Evolutionary conservation across 495 filamentous ascomycete species (phyloP), one percentile per base, ranked within the genome.

Genomic region (Lasiosphaeriaceae sp.): DNA sequence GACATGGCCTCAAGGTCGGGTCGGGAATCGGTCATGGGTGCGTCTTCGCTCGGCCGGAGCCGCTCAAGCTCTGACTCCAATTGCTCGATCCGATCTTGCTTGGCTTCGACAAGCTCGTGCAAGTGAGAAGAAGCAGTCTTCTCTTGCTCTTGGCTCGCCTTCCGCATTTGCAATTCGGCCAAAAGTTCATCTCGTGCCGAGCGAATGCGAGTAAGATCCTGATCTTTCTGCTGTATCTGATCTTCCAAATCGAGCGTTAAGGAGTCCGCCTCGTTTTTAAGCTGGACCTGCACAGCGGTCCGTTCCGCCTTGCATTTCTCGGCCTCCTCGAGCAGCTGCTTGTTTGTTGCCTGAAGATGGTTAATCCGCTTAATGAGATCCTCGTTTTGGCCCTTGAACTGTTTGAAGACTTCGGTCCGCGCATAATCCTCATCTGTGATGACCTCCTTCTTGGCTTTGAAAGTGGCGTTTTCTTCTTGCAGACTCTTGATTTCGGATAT

Each of bases 371-470:
- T 90, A 52, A 96, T 89, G 17, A 95, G 83, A 67, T 97, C 95
- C 57, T 97, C 92, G 63, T 96, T 87, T 62, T 96, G 90, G 24
- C 82, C 83, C 72, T 90, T 95, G 56, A 97, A 80, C 57, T 86
- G 81, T 69, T 96, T 96, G 79, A 97, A 97, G 11, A 96, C 79
- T 62, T 97, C 90, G 35, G 90, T 96, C 51, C 88, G 83, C 43
- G 90, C 86, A 68, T 96, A 97, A 63, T 98, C 94, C 52, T 98
- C 94, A 63, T 98, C 93, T 1, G 88, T 86, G 39, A 94, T 76
- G 54, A 82, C 86, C 2, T 89, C 83, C 44, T 75, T 67, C 54
- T 75, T 72, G 14, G 67, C 67, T 60, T 77, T 77, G 55, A 82
- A 72, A 17, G 85, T 82, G 14, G 90, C 95, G 24, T 96, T 82